A percentile compares a stretch with the other conserved stretches of the same genome.
phyloP scores from a whole-genome alignment of 345 rosid genomes.

The Turnera subulata region DNA sequence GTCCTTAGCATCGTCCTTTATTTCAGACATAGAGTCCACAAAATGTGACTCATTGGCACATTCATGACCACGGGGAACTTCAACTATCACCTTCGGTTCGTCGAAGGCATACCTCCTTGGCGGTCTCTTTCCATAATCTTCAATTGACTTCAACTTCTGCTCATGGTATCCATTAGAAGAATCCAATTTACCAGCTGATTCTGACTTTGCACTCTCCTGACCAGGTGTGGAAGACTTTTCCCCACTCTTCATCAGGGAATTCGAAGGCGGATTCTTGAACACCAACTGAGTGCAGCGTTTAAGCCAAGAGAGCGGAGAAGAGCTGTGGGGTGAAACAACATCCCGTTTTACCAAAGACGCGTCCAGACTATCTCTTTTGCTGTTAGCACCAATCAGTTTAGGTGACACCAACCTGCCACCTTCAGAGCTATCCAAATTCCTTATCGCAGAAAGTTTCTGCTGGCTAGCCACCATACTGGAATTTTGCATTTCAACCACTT shows the following conservation, averaged over 20 bases:
- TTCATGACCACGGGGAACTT: slow-evolving; percentile 35
- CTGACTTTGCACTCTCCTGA: slow-evolving; percentile 23
- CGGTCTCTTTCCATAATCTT: slow-evolving; percentile 14
- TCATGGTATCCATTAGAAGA: slow-evolving; percentile 18
- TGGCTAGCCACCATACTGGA: slow-evolving; percentile 57
- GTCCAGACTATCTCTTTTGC: slow-evolving; percentile 37
- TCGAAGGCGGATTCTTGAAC: slow-evolving; percentile 60
- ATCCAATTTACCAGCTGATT: slow-evolving; percentile 18
- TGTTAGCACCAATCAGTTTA: slow-evolving; percentile 23
- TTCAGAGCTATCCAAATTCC: slow-evolving; percentile 22
- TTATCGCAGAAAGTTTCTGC: slow-evolving; percentile 48
- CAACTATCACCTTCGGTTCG: slow-evolving; percentile 49
- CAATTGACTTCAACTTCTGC: slow-evolving; percentile 14
- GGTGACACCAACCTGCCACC: slow-evolving; percentile 37
- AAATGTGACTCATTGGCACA: slow-evolving; percentile 11
- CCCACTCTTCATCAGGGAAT: slow-evolving; percentile 23
- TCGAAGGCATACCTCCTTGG: slow-evolving; percentile 21
- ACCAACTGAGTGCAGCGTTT: slow-evolving; percentile 58
- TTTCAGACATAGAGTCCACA: slow-evolving; percentile 22
- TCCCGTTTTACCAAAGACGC: slow-evolving; percentile 31
- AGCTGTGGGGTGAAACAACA: slow-evolving; percentile 33
- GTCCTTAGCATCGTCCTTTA: slow-evolving; percentile 7
- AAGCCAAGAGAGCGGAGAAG: slow-evolving; percentile 76
- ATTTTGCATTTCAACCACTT: slow-evolving; percentile 59
- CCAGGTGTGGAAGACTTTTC: slow-evolving; percentile 27